These are phyloP conservation scores for Lenwebbia sp. DNA, from an alignment of 345 rosid genomes.

Conservation along the genomic window DNA sequence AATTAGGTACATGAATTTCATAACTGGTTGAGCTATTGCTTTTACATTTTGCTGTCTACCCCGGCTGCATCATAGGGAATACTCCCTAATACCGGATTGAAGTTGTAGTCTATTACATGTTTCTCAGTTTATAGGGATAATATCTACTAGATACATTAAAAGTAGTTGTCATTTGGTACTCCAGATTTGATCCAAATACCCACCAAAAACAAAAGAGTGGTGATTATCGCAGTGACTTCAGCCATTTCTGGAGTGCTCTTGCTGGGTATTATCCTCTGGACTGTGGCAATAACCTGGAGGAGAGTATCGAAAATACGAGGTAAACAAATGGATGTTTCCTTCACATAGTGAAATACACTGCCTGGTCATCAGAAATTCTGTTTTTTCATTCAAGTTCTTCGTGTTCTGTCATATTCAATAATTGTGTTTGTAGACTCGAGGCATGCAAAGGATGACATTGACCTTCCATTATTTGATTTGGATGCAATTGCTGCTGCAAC, in stretches of 20 bases:
- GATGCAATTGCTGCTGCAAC: conserved; percentile 19
- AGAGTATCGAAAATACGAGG: neutral
- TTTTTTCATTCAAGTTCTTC: neutral
- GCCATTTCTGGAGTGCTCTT: neutral
- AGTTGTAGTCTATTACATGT: no score
- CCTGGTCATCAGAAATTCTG: no score
- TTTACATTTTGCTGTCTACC: neutral
- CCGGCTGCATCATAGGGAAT: no score
- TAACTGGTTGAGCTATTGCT: neutral
- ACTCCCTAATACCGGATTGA: neutral
- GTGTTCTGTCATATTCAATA: neutral
- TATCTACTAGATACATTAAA: no score
- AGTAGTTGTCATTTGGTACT: neutral
- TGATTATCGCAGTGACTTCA: neutral
- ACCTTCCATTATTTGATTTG: conserved; percentile 16
- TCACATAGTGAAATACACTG: no score
- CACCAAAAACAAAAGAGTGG: neutral
- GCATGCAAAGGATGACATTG: neutral
- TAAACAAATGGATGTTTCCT: no score
- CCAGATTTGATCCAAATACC: neutral
- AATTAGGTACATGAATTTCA: conserved; percentile 1
- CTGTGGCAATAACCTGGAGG: no score
- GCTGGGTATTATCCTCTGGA: neutral
- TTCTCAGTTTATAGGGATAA: no score
- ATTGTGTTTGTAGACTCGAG: neutral